phyloP scores from a whole-genome alignment of 371 early-diverging fungal genomes.

The Mucor mucedo region DNA sequence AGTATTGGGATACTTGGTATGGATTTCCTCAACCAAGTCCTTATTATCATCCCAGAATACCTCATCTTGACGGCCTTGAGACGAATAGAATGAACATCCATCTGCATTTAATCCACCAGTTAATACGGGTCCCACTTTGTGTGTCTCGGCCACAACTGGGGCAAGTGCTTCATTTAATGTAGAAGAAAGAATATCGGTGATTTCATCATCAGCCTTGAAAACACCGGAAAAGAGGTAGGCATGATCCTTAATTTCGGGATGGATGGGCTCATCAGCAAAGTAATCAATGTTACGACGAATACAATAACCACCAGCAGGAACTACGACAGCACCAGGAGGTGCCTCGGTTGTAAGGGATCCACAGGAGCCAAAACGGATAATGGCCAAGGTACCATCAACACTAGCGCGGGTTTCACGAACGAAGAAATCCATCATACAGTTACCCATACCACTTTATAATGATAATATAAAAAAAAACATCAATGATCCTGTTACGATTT shows the following conservation, averaged over 20 bases:
- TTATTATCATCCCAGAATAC: slow-evolving; percentile 84
- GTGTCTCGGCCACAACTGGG: slow-evolving; percentile 26
- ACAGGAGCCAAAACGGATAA: slow-evolving; percentile 92
- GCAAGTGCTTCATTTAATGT: slow-evolving; percentile 41
- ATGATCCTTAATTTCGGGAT: slow-evolving; percentile 31
- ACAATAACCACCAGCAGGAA: slow-evolving; percentile 75
- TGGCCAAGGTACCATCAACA: slow-evolving; percentile 80
- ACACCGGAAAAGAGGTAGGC: slow-evolving; percentile 75
- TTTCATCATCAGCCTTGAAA: slow-evolving; percentile 64
- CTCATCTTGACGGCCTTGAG: slow-evolving; percentile 84
- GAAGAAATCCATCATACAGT: slow-evolving; percentile 93
- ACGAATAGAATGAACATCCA: slow-evolving; percentile 90
- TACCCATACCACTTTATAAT: slow-evolving; percentile 67
- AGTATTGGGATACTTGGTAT: slow-evolving; percentile 63
- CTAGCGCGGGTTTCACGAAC: slow-evolving; percentile 90
- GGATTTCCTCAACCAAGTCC: slow-evolving; percentile 56
- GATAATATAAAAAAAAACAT: background rate
- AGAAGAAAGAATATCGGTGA: slow-evolving; percentile 53
- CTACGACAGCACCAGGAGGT: slow-evolving; percentile 73
- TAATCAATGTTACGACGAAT: slow-evolving; percentile 82
- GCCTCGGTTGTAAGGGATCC: slow-evolving; percentile 74
- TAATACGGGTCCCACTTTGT: slow-evolving; percentile 60
- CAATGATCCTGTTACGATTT: slow-evolving; percentile 1
- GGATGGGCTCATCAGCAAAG: slow-evolving; percentile 55
- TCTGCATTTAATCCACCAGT: slow-evolving; percentile 80